Evolutionary conservation across 441 rosid species (phyloP).

Genomic region (Gossypium aridum): DNA sequence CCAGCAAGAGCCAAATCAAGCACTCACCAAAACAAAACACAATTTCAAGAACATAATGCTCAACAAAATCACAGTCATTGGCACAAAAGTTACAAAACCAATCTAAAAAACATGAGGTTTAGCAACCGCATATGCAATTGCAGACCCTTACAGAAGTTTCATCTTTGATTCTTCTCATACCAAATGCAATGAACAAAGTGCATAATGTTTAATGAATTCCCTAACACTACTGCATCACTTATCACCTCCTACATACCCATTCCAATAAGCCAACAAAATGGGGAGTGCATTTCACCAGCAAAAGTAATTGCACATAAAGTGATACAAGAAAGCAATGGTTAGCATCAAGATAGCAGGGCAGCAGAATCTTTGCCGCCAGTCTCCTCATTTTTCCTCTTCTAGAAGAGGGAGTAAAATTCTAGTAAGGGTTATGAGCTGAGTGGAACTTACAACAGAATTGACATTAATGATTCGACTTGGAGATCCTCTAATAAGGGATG

Average conservation of each 20-base stretch:
- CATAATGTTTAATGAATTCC: background rate
- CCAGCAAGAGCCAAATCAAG: background rate
- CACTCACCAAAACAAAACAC: background rate
- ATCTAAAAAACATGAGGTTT: background rate
- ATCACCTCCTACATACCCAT: background rate
- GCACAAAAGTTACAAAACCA: background rate
- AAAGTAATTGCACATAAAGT: background rate
- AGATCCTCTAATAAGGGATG: slow-evolving; percentile 88
- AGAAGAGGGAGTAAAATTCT: background rate
- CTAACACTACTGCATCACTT: background rate
- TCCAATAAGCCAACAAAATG: background rate
- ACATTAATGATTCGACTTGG: slow-evolving; percentile 91
- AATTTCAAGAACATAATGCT: background rate
- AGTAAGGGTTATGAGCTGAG: background rate
- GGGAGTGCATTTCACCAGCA: background rate
- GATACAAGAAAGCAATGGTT: slow-evolving; percentile 3
- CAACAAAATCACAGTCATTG: background rate
- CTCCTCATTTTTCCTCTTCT: background rate
- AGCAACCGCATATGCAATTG: background rate
- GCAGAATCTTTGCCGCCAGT: background rate
- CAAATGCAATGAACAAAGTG: background rate
- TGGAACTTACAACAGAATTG: slow-evolving; percentile 85
- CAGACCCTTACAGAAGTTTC: background rate
- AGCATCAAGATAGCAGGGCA: background rate
- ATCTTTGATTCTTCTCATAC: background rate